phyloP scores from a whole-genome alignment of 148 eudicot species.

The Cornus florida region DNA sequence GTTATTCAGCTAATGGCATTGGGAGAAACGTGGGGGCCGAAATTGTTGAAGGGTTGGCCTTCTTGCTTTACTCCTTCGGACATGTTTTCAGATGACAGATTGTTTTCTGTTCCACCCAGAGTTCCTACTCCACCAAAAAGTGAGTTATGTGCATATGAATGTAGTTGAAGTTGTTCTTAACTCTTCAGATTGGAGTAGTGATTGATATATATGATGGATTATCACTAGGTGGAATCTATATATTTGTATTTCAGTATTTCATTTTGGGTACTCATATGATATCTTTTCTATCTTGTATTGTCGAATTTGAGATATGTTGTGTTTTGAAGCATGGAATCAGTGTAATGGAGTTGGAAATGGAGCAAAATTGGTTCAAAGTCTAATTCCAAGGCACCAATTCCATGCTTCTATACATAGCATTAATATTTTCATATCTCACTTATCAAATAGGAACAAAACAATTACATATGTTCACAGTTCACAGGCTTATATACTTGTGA shows the following conservation, averaged over 20 bases:
- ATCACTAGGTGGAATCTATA: neutral
- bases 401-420: no score
- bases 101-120: constrained; percentile 17
- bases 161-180: neutral
- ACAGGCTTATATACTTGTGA: no score
- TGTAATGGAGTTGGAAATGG: no score
- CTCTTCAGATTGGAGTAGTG: neutral
- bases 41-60: constrained; percentile 60
- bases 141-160: constrained; percentile 25
- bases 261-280: no score
- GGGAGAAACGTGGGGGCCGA: constrained; percentile 55
- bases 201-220: neutral
- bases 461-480: neutral
- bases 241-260: no score
- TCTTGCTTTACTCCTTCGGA: constrained; percentile 38
- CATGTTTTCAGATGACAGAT: constrained; percentile 12
- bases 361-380: no score
- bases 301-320: no score
- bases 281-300: no score
- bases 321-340: no score
- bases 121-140: constrained; percentile 55
- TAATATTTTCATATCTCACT: no score
- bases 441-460: no score
- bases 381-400: no score
- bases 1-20: constrained; percentile 39